Conservation (phyloP, 306 rosid genomes). For the Alnus rubra region DNA sequence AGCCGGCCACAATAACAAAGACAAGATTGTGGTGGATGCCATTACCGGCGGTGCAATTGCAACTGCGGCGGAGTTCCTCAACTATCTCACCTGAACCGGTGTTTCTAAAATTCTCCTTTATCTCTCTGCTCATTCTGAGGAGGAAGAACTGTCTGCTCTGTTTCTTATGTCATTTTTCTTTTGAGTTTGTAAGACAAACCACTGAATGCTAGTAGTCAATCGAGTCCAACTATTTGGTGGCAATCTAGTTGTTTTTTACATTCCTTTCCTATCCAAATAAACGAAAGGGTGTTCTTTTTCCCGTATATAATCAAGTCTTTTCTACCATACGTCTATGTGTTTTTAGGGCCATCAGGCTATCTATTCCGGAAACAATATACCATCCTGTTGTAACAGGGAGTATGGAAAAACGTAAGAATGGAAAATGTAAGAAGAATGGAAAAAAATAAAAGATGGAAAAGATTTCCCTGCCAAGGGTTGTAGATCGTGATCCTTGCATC, state of each 20-base stretch:
- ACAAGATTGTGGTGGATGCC: slow-evolving; percentile 63
- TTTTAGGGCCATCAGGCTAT: neutral
- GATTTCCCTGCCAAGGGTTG: too few relatives aligned
- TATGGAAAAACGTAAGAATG: too few relatives aligned
- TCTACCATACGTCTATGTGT: neutral
- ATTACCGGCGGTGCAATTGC: slow-evolving; percentile 93
- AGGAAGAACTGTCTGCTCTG: neutral
- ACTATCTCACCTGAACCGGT: slow-evolving; percentile 64
- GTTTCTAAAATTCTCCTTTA: neutral
- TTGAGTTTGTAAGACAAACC: slow-evolving; percentile 1
- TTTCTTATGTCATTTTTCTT: slow-evolving; percentile 15
- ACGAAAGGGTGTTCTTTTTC: neutral
- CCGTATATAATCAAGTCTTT: neutral
- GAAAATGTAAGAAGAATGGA: too few relatives aligned
- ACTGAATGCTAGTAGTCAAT: neutral
- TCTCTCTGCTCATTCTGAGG: slow-evolving; percentile 4
- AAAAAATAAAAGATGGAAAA: too few relatives aligned
- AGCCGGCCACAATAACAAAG: slow-evolving; percentile 39
- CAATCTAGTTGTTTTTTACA: neutral
- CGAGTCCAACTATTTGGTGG: neutral
- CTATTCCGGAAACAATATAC: neutral
- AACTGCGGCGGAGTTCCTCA: slow-evolving; percentile 80
- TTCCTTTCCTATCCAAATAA: neutral
- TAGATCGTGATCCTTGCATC: too few relatives aligned
- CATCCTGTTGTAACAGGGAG: too few relatives aligned